Evolutionary conservation across 2,329 filamentous ascomycete species (phyloP), one percentile per base, ranked within the genome.

Genomic region (Daldinia sp.): DNA sequence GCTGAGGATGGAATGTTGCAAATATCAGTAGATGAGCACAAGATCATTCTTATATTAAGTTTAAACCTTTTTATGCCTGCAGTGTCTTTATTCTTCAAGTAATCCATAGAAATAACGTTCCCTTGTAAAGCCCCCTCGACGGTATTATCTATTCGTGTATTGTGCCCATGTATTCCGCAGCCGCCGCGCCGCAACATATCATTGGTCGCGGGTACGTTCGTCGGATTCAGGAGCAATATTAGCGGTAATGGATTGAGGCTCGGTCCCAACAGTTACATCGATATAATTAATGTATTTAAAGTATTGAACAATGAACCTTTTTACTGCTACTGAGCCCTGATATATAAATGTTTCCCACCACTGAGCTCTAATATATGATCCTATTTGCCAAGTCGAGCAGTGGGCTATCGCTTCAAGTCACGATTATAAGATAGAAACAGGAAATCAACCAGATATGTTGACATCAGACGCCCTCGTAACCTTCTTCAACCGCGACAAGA

Each of bases 401-500:
- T 35, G 4, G 5, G 10, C 32, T 4, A 35, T 10, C 10, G 5
- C 4, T n/a, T 11, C 10, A 3, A 32, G 10, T 32, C n/a, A 11
- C 4, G 30, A 32, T 32, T 11, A 35, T n/a, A 35, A 35, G 13
- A 35, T 35, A 35, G 13, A 15, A n/a, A n/a, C 32, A 8, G 10
- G 13, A n/a, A n/a, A 15, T 15, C 21, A 43, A 25, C 19, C 39
- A 43, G 49, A 34, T 1, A 56, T 61, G 58, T 29, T 7, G 6
- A 35, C 43, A n/a, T 29, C 23, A 32, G 52, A 54, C 1, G 7
- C 10, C 11, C 49, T 66, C 17, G 27, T 39, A 25, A 23, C 29
- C 8, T 39, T 63, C 27, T 60, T 55, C 52, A 66, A 66, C 52
- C 63, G 63, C 7, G 51, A 57, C 55, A 66, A 59, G 23, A 41